Conservation (phyloP, 352 stramenopile species). For the Pythium folliculosum region DNA sequence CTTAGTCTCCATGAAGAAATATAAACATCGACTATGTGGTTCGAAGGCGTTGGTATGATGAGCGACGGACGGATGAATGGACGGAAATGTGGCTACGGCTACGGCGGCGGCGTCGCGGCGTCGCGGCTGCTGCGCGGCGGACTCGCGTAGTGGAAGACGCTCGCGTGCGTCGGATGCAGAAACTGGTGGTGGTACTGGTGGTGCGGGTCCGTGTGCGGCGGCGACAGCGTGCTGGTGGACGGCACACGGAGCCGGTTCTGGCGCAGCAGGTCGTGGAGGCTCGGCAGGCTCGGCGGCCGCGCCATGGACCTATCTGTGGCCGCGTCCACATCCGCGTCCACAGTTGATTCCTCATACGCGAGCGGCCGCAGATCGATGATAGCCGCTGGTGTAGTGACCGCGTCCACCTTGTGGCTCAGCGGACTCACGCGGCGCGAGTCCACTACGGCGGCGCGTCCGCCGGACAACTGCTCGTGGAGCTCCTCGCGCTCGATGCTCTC, state of each 20-base stretch:
- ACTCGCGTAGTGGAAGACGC: slow-evolving; percentile 9
- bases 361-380: not conserved
- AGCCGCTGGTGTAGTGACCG: not conserved
- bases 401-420: not conserved
- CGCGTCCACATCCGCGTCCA: not conserved
- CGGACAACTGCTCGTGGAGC: slow-evolving; percentile 9
- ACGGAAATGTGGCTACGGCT: too few species aligned
- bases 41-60: too few species aligned
- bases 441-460: not conserved
- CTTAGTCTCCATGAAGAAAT: not conserved
- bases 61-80: too few species aligned
- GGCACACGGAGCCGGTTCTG: slow-evolving; percentile 16
- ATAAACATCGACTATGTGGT: not conserved
- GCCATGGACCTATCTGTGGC: not conserved
- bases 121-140: slow-evolving; percentile 1
- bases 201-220: not conserved
- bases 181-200: not conserved
- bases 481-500: slow-evolving; percentile 67
- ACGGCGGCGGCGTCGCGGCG: not conserved
- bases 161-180: slow-evolving; percentile 4
- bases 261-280: slow-evolving; percentile 22
- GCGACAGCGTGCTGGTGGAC: slow-evolving; percentile 5
- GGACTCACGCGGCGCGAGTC: slow-evolving; percentile 1
- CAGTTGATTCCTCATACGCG: not conserved
- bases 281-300: slow-evolving; percentile 11